Evolutionary conservation across 129 eudicot species (phyloP), one percentile per base, ranked within the genome.

Genomic region (Saposhnikovia divaricata): DNA sequence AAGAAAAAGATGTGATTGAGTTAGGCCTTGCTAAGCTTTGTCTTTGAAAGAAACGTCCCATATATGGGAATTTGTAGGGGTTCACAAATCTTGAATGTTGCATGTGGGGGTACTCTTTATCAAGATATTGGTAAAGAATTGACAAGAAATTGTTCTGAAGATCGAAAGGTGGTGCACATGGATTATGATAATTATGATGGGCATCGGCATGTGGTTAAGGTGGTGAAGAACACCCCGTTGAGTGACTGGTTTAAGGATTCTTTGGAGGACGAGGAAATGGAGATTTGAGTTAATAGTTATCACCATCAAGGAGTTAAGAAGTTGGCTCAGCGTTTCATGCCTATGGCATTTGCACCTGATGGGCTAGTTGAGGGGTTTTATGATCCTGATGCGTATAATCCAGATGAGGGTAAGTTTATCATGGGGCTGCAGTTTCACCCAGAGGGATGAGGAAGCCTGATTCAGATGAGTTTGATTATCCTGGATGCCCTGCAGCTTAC

Each of bases 371-470:
- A 95, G 79, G 99, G 96, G 72, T 95, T 92, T 66, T 95, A 95
- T 81, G 99, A 95, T 72, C 96, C 97, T 2, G 94, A 92, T 84
- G 88, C 88, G 28, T 95, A 89, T 85, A 86, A 90, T 79, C 99
- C 99, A 0, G 96, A 86, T 42, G 97, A 95, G 83, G 97, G 97
- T 3, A 89, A 95, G 92, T 95, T 95, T 65, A 92, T 95, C 15
- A 95, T 95, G 99, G 99, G 99, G 21, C 87, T 95, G 5, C 99
- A 95, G 81, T 95, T 95, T 82, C 99, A 92, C 85, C 99, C 97
- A 2, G 97, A 95, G 80, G 97, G 14, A 95, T 95, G 97, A 90
- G 96, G 85, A 75, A 66, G 28, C 37, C 57, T 34, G 82, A 85
- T 79, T 84, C 94, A 5, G 90, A 92, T 79, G 94, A 90, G 75